A percentile compares a stretch with the other conserved stretches of the same genome.
Evolutionary conservation across 2,329 filamentous ascomycete species (phyloP).

Genomic region (Aspergillus fischeri): DNA sequence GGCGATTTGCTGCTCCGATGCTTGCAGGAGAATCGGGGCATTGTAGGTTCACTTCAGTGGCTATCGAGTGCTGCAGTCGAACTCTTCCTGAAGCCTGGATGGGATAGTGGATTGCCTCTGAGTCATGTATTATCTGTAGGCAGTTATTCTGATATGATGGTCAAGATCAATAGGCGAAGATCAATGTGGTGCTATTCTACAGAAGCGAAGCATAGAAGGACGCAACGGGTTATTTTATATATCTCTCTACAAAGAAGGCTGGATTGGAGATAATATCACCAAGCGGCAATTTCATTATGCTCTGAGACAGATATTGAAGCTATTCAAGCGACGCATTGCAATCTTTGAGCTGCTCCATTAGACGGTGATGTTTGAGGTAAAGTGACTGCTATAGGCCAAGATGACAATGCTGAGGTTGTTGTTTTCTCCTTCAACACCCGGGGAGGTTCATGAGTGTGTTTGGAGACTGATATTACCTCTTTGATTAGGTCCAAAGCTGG

Average conservation of each 20-base stretch:
- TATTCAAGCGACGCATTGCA: neutral
- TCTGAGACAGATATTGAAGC: neutral
- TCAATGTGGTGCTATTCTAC: neutral
- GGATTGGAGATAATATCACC: neutral
- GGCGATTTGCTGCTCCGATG: neutral
- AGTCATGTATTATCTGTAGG: neutral
- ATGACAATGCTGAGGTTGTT: neutral
- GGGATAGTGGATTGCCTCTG: neutral
- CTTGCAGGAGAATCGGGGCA: neutral
- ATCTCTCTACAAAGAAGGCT: neutral
- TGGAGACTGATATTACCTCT: neutral
- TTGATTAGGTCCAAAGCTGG: neutral
- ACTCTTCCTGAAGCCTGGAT: neutral
- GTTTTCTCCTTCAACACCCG: neutral
- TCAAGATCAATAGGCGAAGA: neutral
- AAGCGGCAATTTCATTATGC: neutral
- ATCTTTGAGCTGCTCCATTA: neutral
- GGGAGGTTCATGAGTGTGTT: neutral
- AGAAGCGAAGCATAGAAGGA: neutral
- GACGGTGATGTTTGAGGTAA: neutral
- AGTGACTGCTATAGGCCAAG: neutral
- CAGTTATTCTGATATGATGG: neutral
- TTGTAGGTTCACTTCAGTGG: neutral
- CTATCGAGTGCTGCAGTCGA: neutral
- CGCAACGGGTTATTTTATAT: neutral